Conservation (phyloP, 1,139 yeast species). For the Geotrichum fermentans region DNA sequence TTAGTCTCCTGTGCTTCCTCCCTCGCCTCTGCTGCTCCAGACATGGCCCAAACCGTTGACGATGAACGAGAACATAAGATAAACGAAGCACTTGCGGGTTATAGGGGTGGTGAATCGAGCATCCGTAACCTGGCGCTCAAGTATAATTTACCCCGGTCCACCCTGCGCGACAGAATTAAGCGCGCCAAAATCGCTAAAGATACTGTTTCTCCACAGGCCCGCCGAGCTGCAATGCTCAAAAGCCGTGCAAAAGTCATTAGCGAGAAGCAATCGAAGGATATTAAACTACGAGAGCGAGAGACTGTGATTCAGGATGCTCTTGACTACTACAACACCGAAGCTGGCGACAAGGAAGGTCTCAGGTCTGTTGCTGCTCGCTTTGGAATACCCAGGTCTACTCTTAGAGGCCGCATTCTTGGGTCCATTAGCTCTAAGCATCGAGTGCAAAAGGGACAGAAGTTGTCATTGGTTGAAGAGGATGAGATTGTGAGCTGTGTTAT, state of each 20-base stretch:
- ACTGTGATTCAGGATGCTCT: conserved; percentile 17
- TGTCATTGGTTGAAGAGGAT: conserved; percentile 15
- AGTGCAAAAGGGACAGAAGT: conserved; percentile 17
- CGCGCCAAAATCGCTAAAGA: conserved; percentile 19
- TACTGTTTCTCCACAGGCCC: conserved; percentile 11
- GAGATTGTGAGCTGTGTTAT: conserved; percentile 12
- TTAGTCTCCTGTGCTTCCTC: too few species aligned
- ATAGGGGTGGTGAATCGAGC: conserved; percentile 15
- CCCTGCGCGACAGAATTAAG: conserved; percentile 18
- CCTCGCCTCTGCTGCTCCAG: neutral
- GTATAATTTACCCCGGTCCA: conserved; percentile 16
- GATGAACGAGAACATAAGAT: conserved; percentile 17
- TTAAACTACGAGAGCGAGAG: conserved; percentile 16
- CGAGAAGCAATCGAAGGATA: conserved; percentile 15
- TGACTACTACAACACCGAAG: conserved; percentile 12
- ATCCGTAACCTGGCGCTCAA: conserved; percentile 16
- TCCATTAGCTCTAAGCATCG: conserved; percentile 12
- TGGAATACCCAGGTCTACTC: conserved; percentile 19
- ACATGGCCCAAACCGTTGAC: conserved; percentile 12
- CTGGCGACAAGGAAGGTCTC: conserved; percentile 14
- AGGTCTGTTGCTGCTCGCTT: conserved; percentile 17
- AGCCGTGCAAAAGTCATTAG: conserved; percentile 15
- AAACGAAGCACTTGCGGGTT: conserved; percentile 15
- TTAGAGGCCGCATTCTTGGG: conserved; percentile 17
- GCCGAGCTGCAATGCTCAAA: conserved; percentile 17